phyloP scores from a whole-genome alignment of 805 yeast species.

The Myxozyma udenii region DNA sequence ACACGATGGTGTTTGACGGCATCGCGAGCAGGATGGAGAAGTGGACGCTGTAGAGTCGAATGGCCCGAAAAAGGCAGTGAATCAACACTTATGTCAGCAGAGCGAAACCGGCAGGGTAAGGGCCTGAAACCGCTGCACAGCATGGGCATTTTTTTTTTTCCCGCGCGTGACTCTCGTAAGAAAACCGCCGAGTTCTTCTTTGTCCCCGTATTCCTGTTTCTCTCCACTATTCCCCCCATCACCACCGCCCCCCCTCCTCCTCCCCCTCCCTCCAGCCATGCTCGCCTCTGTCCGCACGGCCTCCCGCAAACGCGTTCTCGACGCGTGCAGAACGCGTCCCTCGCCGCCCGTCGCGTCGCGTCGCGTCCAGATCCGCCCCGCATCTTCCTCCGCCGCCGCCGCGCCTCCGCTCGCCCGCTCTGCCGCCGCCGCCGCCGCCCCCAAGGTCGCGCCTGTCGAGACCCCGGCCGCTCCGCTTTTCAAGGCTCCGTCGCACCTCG shows the following conservation, averaged over 20 bases:
- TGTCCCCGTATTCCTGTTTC: not conserved
- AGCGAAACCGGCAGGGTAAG: not conserved
- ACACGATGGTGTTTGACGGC: conserved; percentile 72
- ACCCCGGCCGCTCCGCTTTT: not conserved
- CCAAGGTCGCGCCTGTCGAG: conserved; percentile 6
- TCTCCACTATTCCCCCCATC: not conserved
- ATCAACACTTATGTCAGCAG: not conserved
- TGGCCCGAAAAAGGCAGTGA: not conserved
- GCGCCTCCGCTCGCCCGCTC: not conserved
- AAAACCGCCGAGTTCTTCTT: not conserved
- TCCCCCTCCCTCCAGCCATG: not conserved
- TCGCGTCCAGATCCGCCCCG: no score
- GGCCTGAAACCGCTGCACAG: no score
- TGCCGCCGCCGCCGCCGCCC: not conserved
- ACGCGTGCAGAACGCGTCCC: not conserved
- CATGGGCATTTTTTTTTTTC: not conserved
- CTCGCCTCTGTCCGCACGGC: not conserved
- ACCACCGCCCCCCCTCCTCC: not conserved
- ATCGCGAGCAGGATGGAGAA: conserved; percentile 47
- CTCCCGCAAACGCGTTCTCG: not conserved
- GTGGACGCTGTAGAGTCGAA: conserved; percentile 11
- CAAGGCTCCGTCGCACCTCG: conserved; percentile 18
- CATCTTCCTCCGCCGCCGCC: not conserved
- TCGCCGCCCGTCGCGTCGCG: not conserved
- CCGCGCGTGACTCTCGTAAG: not conserved